phyloP scores from a whole-genome alignment of 2,329 filamentous ascomycete species.

The Alternaria ventricosa region DNA sequence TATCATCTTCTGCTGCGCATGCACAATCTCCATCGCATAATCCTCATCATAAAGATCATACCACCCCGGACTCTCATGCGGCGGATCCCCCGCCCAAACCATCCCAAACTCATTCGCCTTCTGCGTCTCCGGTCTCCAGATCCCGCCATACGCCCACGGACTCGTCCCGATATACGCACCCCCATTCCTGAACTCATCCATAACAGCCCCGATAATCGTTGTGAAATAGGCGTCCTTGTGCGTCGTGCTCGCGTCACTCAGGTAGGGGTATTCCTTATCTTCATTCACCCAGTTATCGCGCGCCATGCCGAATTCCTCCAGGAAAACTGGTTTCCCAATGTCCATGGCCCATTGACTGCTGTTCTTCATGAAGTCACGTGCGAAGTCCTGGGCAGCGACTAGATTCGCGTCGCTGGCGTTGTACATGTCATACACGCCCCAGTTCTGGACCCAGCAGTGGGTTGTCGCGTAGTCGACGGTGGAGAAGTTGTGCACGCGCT shows the following conservation, averaged over 20 bases:
- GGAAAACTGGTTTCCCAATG: constrained; percentile 48
- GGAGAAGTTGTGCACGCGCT: constrained; percentile 45
- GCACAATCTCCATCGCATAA: constrained; percentile 47
- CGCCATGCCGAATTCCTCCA: constrained; percentile 52
- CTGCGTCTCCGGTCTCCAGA: constrained; percentile 50
- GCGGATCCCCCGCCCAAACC: constrained; percentile 51
- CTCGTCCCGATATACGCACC: constrained; percentile 48
- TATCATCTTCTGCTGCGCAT: constrained; percentile 42
- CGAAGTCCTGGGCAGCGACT: constrained; percentile 44
- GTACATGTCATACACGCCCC: constrained; percentile 50
- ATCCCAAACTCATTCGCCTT: constrained; percentile 48
- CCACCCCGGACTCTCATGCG: constrained; percentile 50
- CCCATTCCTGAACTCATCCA: constrained; percentile 43
- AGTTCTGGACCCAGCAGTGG: constrained; percentile 52
- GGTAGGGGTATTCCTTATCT: constrained; percentile 46
- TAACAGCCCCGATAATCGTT: constrained; percentile 46
- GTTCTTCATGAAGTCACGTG: constrained; percentile 42
- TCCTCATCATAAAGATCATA: constrained; percentile 51
- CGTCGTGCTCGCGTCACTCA: constrained; percentile 42
- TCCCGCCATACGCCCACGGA: constrained; percentile 51
- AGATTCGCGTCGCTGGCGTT: constrained; percentile 42
- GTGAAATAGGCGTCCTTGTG: constrained; percentile 50
- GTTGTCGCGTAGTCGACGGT: constrained; percentile 50
- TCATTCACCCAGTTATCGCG: constrained; percentile 50
- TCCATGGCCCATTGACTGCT: constrained; percentile 42